phyloP scores from a whole-genome alignment of 129 eudicot genomes.

The Deinandra increscens region DNA sequence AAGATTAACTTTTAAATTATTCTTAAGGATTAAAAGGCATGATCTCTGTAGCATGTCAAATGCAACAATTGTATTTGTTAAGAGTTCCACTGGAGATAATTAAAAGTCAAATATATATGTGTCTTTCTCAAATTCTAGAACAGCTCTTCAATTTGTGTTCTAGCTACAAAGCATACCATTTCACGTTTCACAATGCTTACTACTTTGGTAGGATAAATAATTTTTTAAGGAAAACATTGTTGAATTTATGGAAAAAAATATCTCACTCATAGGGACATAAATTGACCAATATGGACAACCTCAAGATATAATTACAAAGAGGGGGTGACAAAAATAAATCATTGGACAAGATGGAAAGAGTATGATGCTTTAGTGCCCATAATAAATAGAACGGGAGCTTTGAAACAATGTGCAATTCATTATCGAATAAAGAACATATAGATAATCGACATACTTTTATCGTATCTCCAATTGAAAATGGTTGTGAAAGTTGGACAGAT shows the following conservation, averaged over 20 bases:
- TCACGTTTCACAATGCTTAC: not conserved
- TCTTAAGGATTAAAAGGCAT: not conserved
- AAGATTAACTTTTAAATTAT: not conserved
- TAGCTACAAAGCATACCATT: not conserved
- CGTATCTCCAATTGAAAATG: conserved; percentile 90
- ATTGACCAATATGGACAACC: conserved; percentile 17
- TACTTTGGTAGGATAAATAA: not conserved
- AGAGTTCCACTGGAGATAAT: not conserved
- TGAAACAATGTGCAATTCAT: not conserved
- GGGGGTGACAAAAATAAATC: not conserved
- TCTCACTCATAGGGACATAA: conserved; percentile 2
- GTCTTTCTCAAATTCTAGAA: not conserved
- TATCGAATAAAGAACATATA: not conserved
- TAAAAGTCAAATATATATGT: not conserved
- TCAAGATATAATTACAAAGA: not conserved
- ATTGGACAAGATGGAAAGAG: not conserved
- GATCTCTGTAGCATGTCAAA: not conserved
- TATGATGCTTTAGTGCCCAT: conserved; percentile 12
- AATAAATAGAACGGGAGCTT: conserved; percentile 1
- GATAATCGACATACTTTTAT: conserved; percentile 60
- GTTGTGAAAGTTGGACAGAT: conserved; percentile 72
- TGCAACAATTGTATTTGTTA: not conserved
- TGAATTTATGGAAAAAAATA: not conserved
- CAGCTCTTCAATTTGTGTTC: not conserved
- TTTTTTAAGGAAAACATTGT: not conserved